Percentiles rank a stretch among this genome's conserved stretches.
phyloP scores from a whole-genome alignment of 108 stramenopile genomes.

The Poteriospumella lacustris region DNA sequence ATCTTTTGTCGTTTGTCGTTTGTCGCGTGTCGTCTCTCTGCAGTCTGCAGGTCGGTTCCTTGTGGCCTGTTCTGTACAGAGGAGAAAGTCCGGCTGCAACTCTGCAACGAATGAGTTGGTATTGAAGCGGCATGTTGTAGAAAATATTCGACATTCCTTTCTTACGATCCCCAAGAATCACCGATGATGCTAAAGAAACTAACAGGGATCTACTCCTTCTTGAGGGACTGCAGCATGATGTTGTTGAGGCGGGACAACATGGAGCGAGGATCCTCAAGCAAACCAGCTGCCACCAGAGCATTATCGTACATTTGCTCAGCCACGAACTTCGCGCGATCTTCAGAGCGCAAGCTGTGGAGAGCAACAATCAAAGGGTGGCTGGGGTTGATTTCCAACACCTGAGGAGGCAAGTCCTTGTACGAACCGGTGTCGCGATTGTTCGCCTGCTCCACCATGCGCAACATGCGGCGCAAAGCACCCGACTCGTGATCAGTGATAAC shows the following conservation, averaged over 20 bases:
- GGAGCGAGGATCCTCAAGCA: constrained; percentile 84
- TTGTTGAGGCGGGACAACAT: constrained; percentile 91
- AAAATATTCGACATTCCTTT: too few species aligned
- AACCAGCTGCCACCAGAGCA: constrained; percentile 87
- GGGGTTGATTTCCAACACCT: constrained; percentile 92
- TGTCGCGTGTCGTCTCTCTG: too few species aligned
- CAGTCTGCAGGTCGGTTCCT: too few species aligned
- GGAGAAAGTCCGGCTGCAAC: too few species aligned
- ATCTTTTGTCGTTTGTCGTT: too few species aligned
- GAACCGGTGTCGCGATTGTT: constrained; percentile 55
- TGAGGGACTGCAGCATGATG: constrained; percentile 47
- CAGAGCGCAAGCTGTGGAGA: constrained; percentile 48
- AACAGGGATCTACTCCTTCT: too few species aligned
- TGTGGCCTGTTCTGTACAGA: too few species aligned
- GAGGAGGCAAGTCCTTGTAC: constrained; percentile 72
- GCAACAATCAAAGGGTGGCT: constrained; percentile 82
- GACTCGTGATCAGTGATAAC: constrained; percentile 95
- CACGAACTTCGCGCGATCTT: constrained; percentile 62
- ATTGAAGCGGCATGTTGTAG: too few species aligned
- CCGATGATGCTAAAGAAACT: too few species aligned
- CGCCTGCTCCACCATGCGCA: constrained; percentile 87
- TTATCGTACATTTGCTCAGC: constrained; percentile 95
- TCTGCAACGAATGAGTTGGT: too few species aligned
- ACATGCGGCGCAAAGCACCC: constrained; percentile 88
- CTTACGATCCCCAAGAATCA: too few species aligned